phyloP scores from a whole-genome alignment of 2,329 filamentous ascomycete genomes.

The Colletotrichum ledebouriae region DNA sequence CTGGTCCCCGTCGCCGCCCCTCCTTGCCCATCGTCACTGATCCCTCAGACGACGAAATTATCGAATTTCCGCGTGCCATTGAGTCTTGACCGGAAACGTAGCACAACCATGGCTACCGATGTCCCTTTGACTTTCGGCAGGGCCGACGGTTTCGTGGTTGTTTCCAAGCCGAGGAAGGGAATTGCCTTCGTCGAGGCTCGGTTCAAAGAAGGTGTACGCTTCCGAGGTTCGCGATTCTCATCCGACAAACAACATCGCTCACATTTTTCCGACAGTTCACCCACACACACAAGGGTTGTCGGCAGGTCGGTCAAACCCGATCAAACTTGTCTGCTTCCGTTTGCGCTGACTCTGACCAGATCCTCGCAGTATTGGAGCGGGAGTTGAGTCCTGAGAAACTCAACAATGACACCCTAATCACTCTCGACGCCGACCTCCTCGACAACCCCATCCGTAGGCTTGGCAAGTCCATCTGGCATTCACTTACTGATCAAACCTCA shows the following conservation, averaged over 20 bases:
- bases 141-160: slow-evolving; percentile 31
- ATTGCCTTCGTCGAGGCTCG: slow-evolving; percentile 39
- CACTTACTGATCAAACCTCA: slow-evolving; percentile 2
- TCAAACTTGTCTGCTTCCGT: too few relatives aligned
- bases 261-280: slow-evolving; percentile 17
- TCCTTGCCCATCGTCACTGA: neutral
- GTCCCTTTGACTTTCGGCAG: slow-evolving; percentile 16
- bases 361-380: slow-evolving; percentile 27
- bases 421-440: slow-evolving; percentile 30
- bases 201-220: slow-evolving; percentile 26
- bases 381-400: slow-evolving; percentile 33
- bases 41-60: neutral
- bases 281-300: slow-evolving; percentile 33
- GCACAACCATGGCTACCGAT: slow-evolving; percentile 23
- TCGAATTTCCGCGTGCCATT: neutral
- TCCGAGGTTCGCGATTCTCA: neutral
- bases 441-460: slow-evolving; percentile 7
- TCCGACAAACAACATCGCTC: neutral
- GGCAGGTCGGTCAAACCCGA: slow-evolving; percentile 5
- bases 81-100: neutral
- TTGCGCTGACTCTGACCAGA: neutral
- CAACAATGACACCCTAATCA: slow-evolving; percentile 29
- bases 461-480: neutral
- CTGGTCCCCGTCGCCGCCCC: slow-evolving; percentile 2
- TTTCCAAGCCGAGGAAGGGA: slow-evolving; percentile 34